Conservation (phyloP, 1,284 basidiomycete genomes). For the Sporisorium reilianum region DNA sequence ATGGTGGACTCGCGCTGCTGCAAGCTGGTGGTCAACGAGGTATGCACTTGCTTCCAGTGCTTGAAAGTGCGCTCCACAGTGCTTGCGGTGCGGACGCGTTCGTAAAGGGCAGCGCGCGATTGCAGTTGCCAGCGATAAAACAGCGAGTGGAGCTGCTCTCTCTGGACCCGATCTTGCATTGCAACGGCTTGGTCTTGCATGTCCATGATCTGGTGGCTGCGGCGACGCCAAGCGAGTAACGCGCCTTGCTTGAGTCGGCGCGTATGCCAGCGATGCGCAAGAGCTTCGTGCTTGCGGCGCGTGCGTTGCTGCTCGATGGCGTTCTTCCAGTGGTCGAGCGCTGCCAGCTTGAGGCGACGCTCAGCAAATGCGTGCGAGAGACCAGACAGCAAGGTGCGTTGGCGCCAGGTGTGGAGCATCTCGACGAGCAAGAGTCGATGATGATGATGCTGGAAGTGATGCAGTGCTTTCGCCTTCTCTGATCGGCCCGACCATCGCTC, state of each 20-base stretch:
- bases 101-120: slow-evolving; percentile 24
- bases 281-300: slow-evolving; percentile 30
- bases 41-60: slow-evolving; percentile 32
- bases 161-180: neutral
- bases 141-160: neutral
- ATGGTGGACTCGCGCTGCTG: slow-evolving; percentile 37
- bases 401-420: slow-evolving; percentile 26
- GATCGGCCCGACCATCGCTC: slow-evolving; percentile 25
- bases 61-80: slow-evolving; percentile 19
- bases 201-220: neutral
- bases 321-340: slow-evolving; percentile 32
- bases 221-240: slow-evolving; percentile 17
- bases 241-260: slow-evolving; percentile 31
- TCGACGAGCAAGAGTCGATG: slow-evolving; percentile 18
- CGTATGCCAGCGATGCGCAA: slow-evolving; percentile 45
- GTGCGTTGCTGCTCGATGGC: slow-evolving; percentile 13
- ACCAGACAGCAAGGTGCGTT: slow-evolving; percentile 28
- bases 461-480: slow-evolving; percentile 14
- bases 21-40: slow-evolving; percentile 20
- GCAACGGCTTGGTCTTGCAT: slow-evolving; percentile 18
- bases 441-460: slow-evolving; percentile 24
- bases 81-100: slow-evolving; percentile 14
- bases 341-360: slow-evolving; percentile 39
- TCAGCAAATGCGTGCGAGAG: slow-evolving; percentile 39
- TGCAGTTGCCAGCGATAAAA: slow-evolving; percentile 28